A percentile compares a stretch with the other conserved stretches of the same genome.
These are phyloP conservation scores for Aegilops sharonensis DNA, from an alignment of 176 grass and related monocot genomes.

Conservation along the genomic window DNA sequence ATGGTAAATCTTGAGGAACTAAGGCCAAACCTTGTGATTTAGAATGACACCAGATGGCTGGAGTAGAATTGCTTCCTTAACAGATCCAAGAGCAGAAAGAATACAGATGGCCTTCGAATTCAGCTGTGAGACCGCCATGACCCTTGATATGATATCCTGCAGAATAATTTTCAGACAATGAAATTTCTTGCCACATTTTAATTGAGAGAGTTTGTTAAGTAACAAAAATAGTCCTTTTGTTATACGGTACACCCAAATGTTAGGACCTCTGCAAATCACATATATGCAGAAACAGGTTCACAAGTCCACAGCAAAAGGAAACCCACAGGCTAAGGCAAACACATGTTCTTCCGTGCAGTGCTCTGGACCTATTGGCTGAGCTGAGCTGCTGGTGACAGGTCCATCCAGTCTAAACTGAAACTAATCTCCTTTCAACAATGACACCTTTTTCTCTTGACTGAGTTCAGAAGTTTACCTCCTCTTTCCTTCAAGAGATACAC, in stretches of 20 bases:
- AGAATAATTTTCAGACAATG: not conserved
- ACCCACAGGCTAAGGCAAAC: not conserved
- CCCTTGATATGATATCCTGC: conserved; percentile 42
- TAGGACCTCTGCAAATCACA: not conserved
- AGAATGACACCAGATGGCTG: conserved; percentile 30
- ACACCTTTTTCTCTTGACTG: not conserved
- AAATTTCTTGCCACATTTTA: not conserved
- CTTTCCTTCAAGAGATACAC: not conserved
- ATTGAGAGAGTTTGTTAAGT: not conserved
- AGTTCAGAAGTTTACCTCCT: not conserved
- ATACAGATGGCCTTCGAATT: conserved; percentile 28
- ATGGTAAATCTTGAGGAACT: not conserved
- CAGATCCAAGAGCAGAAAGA: conserved; percentile 34
- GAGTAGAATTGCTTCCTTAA: conserved; percentile 36
- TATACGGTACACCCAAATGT: not conserved
- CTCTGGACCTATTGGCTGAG: too few relatives aligned
- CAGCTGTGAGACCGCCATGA: conserved; percentile 10
- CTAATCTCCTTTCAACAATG: not conserved
- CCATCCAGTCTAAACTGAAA: not conserved
- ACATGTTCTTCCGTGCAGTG: not conserved
- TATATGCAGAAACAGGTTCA: not conserved
- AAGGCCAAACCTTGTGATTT: conserved; percentile 46
- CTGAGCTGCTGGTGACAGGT: too few relatives aligned
- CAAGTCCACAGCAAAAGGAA: not conserved
- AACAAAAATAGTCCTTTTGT: not conserved